Evolutionary conservation across 768 basidiomycete species (phyloP).

Genomic region (Rhodotorula taiwanensis): DNA sequence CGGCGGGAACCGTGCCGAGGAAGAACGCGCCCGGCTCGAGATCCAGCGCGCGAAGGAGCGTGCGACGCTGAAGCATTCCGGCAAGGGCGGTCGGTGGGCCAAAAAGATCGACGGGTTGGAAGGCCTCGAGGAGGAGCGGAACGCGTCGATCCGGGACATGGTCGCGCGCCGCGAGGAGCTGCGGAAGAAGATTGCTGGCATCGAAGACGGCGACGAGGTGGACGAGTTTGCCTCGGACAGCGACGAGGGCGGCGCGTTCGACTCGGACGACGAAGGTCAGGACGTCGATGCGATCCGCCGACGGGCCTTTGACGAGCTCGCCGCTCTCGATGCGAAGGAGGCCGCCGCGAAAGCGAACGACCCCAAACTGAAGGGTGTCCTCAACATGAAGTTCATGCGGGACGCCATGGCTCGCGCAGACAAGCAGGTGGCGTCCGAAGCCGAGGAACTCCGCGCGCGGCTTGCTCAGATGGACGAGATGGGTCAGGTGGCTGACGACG

Average conservation of each 20-base stretch:
- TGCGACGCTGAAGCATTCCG: conserved; percentile 80
- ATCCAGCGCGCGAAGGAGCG: conserved; percentile 75
- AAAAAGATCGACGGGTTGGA: conserved; percentile 43
- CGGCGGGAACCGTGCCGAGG: conserved; percentile 51
- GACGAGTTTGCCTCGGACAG: conserved; percentile 44
- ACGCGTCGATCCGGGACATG: conserved; percentile 76
- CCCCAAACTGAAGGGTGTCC: conserved; percentile 62
- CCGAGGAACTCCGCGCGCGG: conserved; percentile 67
- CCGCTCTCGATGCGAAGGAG: conserved; percentile 50
- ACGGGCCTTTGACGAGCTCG: conserved; percentile 71
- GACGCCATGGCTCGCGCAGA: conserved; percentile 70
- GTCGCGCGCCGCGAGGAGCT: conserved; percentile 72
- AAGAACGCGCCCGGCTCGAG: conserved; percentile 61
- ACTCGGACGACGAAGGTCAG: conserved; percentile 38
- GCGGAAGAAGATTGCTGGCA: conserved; percentile 62
- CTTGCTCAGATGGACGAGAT: conserved; percentile 52
- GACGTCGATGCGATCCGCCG: conserved; percentile 56
- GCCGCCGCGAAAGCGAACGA: conserved; percentile 40
- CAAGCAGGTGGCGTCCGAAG: conserved; percentile 55
- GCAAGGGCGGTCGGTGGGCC: conserved; percentile 58
- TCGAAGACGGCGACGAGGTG: conserved; percentile 47
- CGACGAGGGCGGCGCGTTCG: conserved; percentile 46
- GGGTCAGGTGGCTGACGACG: conserved; percentile 35
- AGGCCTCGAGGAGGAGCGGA: conserved; percentile 55
- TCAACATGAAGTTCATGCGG: conserved; percentile 98